Evolutionary conservation across 768 basidiomycete species (phyloP).

Genomic region (Suillus placidus): DNA sequence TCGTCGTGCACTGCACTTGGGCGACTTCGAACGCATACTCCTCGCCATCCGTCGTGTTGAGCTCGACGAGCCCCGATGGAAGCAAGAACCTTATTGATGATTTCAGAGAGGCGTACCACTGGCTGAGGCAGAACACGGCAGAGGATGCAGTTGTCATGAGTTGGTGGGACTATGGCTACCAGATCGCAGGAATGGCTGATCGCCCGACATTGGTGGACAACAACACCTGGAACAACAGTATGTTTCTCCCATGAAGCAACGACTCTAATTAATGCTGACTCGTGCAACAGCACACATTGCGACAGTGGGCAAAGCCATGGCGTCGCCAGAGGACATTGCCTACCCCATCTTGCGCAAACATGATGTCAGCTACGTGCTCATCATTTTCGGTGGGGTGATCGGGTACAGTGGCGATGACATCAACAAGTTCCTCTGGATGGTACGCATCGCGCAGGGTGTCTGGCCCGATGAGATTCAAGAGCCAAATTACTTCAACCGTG

Average conservation of each 20-base stretch:
- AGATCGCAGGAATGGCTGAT: constrained; percentile 99
- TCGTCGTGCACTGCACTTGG: constrained; percentile 97
- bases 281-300: constrained; percentile 82
- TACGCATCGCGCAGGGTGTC: constrained; percentile 90
- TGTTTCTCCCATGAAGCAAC: constrained; percentile 34
- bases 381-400: constrained; percentile 96
- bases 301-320: constrained; percentile 99
- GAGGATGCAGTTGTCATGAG: constrained; percentile 94
- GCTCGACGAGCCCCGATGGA: constrained; percentile 79
- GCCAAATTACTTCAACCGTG: constrained; percentile 90
- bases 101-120: constrained; percentile 99
- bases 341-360: constrained; percentile 98
- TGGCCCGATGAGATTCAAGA: constrained; percentile 99
- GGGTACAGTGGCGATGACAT: constrained; percentile 99
- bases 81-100: constrained; percentile 96
- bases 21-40: constrained; percentile 95
- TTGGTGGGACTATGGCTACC: constrained; percentile 99
- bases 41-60: constrained; percentile 94
- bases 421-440: constrained; percentile 99
- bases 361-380: constrained; percentile 94
- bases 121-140: constrained; percentile 94
- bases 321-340: constrained; percentile 88
- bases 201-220: constrained; percentile 96
- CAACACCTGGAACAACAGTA: constrained; percentile 99
- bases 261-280: constrained; percentile 12